Evolutionary conservation across 495 filamentous ascomycete species (phyloP).

Genomic region (Achaetomiella virescens): DNA sequence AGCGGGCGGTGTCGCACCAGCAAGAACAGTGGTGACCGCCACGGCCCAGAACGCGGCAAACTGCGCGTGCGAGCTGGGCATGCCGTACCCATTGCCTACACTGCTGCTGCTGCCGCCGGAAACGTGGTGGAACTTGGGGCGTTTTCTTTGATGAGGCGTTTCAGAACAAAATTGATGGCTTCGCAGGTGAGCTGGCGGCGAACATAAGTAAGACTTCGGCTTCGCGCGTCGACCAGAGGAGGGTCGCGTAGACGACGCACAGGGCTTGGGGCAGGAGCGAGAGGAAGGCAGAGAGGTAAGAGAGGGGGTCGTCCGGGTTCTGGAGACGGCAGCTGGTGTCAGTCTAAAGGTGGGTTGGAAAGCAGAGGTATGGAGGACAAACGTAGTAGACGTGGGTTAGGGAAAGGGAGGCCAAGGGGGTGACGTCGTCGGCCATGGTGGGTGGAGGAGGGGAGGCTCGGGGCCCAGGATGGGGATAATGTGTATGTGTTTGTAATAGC

Average conservation of each 20-base stretch:
- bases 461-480: background rate
- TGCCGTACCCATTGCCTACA: slow-evolving; percentile 84
- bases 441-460: background rate
- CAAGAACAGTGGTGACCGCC: slow-evolving; percentile 75
- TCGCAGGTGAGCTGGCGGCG: slow-evolving; percentile 85
- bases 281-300: slow-evolving; percentile 84
- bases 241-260: slow-evolving; percentile 78
- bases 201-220: slow-evolving; percentile 88
- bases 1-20: slow-evolving; percentile 65
- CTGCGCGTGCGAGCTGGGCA: slow-evolving; percentile 97
- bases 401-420: slow-evolving; percentile 79
- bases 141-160: slow-evolving; percentile 85
- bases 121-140: slow-evolving; percentile 67
- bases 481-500: too few relatives aligned
- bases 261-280: slow-evolving; percentile 89
- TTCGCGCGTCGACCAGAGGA: slow-evolving; percentile 86
- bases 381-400: slow-evolving; percentile 97
- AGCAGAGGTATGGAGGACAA: slow-evolving; percentile 21
- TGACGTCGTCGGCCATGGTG: slow-evolving; percentile 52
- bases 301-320: slow-evolving; percentile 82
- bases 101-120: slow-evolving; percentile 26
- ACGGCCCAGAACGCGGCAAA: slow-evolving; percentile 87
- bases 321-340: slow-evolving; percentile 30
- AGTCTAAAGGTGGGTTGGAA: slow-evolving; percentile 16
- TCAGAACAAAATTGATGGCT: slow-evolving; percentile 83